These are phyloP conservation scores for thale cress (Arabidopsis thaliana) DNA, from an alignment of 345 rosid genomes.

Conservation along the genomic window TAIR10.1 NC_003076.8:21938501-21939000, in stretches of 20 bases:
- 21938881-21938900: not conserved
- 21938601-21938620: not conserved
- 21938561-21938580: slow-evolving; percentile 1
- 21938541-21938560: slow-evolving; percentile 17
- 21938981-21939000: not conserved
- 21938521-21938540: slow-evolving; percentile 20
- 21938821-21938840: too few relatives aligned
- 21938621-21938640: not conserved
- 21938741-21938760: not conserved
- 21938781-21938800: not conserved
- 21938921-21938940: not conserved
- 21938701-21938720: not conserved
- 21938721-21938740: not conserved
- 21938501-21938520: slow-evolving; percentile 40
- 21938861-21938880: not conserved
- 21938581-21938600: not conserved
- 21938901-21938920: not conserved
- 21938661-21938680: not conserved
- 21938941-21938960: not conserved
- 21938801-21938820: not conserved
- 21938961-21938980: not conserved
- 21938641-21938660: not conserved
- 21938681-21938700: too few relatives aligned
- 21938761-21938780: not conserved
- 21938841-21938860: not conserved